phyloP scores from a whole-genome alignment of 2,329 filamentous ascomycete genomes.

The Clarireedia sp. region DNA sequence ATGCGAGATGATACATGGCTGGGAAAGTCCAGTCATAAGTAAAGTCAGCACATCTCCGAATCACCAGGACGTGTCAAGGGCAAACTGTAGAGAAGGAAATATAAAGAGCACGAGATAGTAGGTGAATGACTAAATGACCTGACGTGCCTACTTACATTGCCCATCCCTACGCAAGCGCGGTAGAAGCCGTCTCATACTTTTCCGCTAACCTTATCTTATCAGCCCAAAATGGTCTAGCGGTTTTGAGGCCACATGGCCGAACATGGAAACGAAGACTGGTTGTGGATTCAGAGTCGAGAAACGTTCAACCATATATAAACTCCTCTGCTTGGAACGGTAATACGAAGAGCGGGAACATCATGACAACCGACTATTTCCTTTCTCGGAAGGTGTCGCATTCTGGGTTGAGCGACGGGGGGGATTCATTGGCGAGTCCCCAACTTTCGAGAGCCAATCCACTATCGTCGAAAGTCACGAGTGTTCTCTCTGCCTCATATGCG shows the following conservation, averaged over 20 bases:
- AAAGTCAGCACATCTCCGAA: background rate
- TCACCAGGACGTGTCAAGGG: constrained; percentile 3
- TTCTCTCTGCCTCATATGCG: constrained; percentile 86
- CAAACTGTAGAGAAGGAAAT: constrained; percentile 2
- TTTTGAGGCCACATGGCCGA: background rate
- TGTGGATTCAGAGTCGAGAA: background rate
- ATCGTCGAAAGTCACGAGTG: constrained; percentile 71
- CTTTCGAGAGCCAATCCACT: constrained; percentile 49
- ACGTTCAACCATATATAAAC: too few species aligned
- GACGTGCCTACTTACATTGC: background rate
- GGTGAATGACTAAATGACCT: constrained; percentile 14
- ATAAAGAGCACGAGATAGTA: constrained; percentile 4
- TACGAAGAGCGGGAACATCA: constrained; percentile 1
- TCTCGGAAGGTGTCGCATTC: constrained; percentile 17
- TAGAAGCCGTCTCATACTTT: background rate
- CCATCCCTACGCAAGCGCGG: background rate
- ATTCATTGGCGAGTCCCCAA: constrained; percentile 22
- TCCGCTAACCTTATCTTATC: constrained; percentile 11
- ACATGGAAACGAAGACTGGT: background rate
- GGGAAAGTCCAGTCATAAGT: background rate
- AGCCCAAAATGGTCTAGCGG: background rate
- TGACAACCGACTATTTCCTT: constrained; percentile 26
- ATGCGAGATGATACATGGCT: background rate
- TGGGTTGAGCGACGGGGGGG: constrained; percentile 18
- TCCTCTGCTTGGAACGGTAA: too few species aligned